Base-by-base conservation (phyloP, 768 basidiomycete species). In the Leccinellum rugosiceps region DNA sequence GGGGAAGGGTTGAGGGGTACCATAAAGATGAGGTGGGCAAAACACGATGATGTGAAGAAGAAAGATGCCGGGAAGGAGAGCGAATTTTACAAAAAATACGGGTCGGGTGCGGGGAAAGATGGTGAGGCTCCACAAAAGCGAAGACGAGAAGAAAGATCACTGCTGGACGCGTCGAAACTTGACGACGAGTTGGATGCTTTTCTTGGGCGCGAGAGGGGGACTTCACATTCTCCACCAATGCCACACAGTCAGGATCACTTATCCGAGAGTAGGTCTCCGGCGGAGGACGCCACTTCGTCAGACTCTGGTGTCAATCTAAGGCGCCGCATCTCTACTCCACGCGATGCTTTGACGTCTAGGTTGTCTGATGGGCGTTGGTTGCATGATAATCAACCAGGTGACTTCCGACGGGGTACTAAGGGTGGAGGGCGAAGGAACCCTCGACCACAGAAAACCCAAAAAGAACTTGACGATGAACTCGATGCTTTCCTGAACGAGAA, bases 391-490 rank as follows among this genome's bases (percentile, higher is more conserved):
- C 67, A 65, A 32, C 59, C 61, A 57, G 53, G 65, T 65, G 62
- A 68, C 60, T 61, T 59, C 65, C 53, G 69, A 52, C 61, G 65
- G 64, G 56, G 60, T 63, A n/a, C n/a, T n/a, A 66, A 61, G 60
- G 65, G 72, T 63, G 65, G 74, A 55, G 71, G 75, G 38, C 74
- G 80, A 45, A 76, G 76, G 57, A 68, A 69, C 57, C 67, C 71
- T 58, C 76, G 78, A 11, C 75, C 78, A 23, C 78, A 69, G 57
- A 84, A 83, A 71, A 88, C 83, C 1, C 85, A 85, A 67, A 82
- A 88, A 72, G 89, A 93, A 63, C 76, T 94, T 35, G 91, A 94
- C 60, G 89, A 86, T 50, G 91, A 94, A 65, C 75, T 93, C 48
- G 91, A 93, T 31, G 86, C 87, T 15, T 92, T 92, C 72, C 69